phyloP scores from a whole-genome alignment of 116 monocot species.

The Dioscorea cayenensis region DNA sequence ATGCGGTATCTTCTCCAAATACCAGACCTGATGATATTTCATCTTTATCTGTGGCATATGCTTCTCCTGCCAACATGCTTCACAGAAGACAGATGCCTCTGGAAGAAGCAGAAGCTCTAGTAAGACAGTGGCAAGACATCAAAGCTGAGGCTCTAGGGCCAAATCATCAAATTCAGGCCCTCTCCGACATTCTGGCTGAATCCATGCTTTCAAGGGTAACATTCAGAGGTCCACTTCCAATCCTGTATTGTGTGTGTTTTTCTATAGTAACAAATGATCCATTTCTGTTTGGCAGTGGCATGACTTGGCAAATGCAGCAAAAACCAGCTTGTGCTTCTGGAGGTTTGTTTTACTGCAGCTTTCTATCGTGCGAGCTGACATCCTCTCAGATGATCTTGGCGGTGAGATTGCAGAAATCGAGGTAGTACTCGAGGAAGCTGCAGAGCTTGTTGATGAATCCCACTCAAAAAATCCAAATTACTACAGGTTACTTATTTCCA shows the following conservation, averaged over 20 bases:
- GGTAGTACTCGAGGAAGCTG: slow-evolving; percentile 88
- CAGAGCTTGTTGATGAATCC: slow-evolving; percentile 78
- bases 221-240: neutral
- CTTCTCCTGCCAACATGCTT: slow-evolving; percentile 11
- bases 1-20: slow-evolving; percentile 15
- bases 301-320: slow-evolving; percentile 64
- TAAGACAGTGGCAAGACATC: slow-evolving; percentile 81
- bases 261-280: neutral
- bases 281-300: slow-evolving; percentile 60
- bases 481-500: slow-evolving; percentile 55
- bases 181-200: slow-evolving; percentile 73
- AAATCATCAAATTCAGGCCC: slow-evolving; percentile 39
- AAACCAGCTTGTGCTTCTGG: slow-evolving; percentile 78
- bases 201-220: slow-evolving; percentile 85
- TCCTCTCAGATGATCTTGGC: slow-evolving; percentile 45
- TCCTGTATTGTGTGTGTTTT: neutral
- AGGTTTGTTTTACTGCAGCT: slow-evolving; percentile 82
- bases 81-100: slow-evolving; percentile 48
- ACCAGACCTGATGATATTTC: slow-evolving; percentile 21
- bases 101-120: slow-evolving; percentile 81
- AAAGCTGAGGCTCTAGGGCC: slow-evolving; percentile 91
- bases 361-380: slow-evolving; percentile 66
- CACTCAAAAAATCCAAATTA: slow-evolving; percentile 66
- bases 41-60: slow-evolving; percentile 15
- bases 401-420: slow-evolving; percentile 78